Percentiles rank a stretch among this genome's conserved stretches.
These are phyloP conservation scores for Amanita inopinata DNA, from an alignment of 768 basidiomycete genomes.

Conservation along the genomic window DNA sequence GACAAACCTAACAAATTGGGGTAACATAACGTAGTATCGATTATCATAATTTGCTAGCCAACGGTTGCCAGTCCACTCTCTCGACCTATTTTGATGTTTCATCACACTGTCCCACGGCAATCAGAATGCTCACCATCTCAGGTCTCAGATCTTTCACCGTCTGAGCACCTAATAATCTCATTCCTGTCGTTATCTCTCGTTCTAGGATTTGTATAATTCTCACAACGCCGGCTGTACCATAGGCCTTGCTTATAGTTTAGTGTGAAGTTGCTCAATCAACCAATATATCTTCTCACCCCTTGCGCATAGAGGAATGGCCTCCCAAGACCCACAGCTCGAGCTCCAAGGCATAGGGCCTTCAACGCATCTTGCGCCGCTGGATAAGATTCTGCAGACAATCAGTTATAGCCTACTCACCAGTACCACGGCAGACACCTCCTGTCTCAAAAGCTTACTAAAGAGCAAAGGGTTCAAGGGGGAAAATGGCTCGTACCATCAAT, in stretches of 20 bases:
- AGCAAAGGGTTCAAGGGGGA: not conserved
- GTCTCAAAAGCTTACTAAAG: not conserved
- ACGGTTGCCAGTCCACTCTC: conserved; percentile 59
- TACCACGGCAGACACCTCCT: conserved; percentile 67
- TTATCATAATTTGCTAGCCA: conserved; percentile 24
- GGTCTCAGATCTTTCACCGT: conserved; percentile 58
- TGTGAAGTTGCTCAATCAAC: not conserved
- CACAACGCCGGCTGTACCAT: conserved; percentile 61
- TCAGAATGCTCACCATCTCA: conserved; percentile 47
- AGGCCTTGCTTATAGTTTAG: conserved; percentile 42
- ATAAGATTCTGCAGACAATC: not conserved
- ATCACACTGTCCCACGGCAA: not conserved
- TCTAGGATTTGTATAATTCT: conserved; percentile 60
- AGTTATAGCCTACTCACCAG: conserved; percentile 33
- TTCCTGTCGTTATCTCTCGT: conserved; percentile 67
- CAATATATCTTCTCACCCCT: conserved; percentile 40
- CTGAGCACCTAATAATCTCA: conserved; percentile 68
- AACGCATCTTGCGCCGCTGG: conserved; percentile 48
- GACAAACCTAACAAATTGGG: not conserved
- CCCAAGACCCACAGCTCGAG: conserved; percentile 79
- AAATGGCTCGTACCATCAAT: conserved; percentile 53
- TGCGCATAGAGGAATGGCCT: conserved; percentile 81
- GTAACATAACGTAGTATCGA: not conserved
- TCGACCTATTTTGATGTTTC: conserved; percentile 36
- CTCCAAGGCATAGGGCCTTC: conserved; percentile 86